Evolutionary conservation across 768 basidiomycete genomes (phyloP).

Genomic region (Candolleomyces eurysporus): DNA sequence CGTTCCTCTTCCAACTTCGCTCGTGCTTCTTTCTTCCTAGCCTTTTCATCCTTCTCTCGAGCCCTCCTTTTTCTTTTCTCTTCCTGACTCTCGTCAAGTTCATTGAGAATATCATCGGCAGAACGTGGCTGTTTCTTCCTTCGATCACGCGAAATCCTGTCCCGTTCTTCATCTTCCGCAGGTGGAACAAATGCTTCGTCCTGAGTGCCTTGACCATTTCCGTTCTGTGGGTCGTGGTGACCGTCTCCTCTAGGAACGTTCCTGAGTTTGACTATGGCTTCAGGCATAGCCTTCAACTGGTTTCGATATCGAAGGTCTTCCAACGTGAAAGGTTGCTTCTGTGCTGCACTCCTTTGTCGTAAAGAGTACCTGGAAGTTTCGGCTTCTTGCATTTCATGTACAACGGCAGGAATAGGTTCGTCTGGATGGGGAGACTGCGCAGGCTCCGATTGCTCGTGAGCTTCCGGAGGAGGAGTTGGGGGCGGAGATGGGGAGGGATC

Average conservation of each 20-base stretch:
- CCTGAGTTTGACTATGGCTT: neutral
- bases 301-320: neutral
- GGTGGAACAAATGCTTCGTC: neutral
- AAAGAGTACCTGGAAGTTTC: neutral
- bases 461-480: neutral
- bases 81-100: neutral
- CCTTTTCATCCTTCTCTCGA: neutral
- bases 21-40: neutral
- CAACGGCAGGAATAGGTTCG: neutral
- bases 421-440: neutral
- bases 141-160: neutral
- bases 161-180: neutral
- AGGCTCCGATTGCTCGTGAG: neutral
- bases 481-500: neutral
- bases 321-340: neutral
- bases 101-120: neutral
- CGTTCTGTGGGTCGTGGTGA: neutral
- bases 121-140: neutral
- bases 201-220: neutral
- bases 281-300: neutral
- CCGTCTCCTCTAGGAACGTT: neutral
- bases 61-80: neutral
- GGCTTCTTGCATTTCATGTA: neutral
- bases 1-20: conserved; percentile 5
- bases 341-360: neutral